Conservation (phyloP, 805 yeast genomes). For the Scheffersomyces ergatensis region DNA sequence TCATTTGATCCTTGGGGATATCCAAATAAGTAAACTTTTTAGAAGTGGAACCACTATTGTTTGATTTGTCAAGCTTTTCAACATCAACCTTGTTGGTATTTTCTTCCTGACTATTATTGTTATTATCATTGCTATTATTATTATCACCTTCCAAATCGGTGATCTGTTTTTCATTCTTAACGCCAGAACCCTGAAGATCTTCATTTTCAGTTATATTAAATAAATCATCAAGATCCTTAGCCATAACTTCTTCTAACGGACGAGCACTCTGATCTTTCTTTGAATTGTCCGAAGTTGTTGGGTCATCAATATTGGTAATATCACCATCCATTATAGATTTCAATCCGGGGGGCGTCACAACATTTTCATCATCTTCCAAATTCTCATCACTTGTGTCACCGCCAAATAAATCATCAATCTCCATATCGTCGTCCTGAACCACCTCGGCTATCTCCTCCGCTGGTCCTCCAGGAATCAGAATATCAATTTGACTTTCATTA, state of each 20-base stretch:
- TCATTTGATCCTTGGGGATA: slow-evolving; percentile 60
- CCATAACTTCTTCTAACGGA: background rate
- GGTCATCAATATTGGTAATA: too few relatives aligned
- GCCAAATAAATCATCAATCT: slow-evolving; percentile 17
- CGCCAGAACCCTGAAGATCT: background rate
- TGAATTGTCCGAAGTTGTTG: background rate
- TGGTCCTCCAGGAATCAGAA: background rate
- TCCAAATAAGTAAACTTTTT: slow-evolving; percentile 31
- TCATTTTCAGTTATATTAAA: slow-evolving; percentile 3
- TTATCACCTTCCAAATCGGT: background rate
- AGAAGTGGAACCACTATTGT: background rate
- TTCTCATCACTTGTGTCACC: slow-evolving; percentile 9
- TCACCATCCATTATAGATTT: background rate
- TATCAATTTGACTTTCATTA: slow-evolving; percentile 4
- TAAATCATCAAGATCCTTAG: slow-evolving; percentile 21
- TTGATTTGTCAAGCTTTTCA: background rate
- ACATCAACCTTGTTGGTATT: background rate
- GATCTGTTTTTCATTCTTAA: background rate
- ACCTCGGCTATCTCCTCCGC: background rate
- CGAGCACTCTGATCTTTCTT: background rate
- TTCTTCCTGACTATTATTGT: background rate
- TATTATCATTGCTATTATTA: background rate
- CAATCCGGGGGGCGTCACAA: background rate
- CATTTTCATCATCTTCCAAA: background rate
- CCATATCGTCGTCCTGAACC: slow-evolving; percentile 17